Percentiles rank a stretch among this genome's conserved stretches.
These are phyloP conservation scores for Mycena venus DNA, from an alignment of 768 basidiomycete species.

Conservation along the genomic window DNA sequence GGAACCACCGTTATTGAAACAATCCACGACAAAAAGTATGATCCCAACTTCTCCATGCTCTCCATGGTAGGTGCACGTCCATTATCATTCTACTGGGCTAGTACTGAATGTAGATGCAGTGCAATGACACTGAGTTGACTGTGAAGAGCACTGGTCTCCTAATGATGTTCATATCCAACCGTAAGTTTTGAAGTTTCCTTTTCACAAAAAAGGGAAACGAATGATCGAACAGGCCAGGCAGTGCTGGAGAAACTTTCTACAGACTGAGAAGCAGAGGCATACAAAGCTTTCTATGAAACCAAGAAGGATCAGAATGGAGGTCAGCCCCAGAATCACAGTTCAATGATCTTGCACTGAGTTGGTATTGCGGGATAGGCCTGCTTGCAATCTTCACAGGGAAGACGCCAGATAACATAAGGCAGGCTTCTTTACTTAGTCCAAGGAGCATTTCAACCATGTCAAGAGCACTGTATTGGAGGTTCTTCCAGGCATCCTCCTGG, in stretches of 20 bases:
- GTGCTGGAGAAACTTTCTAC: conserved; percentile 53
- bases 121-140: conserved; percentile 60
- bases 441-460: conserved; percentile 53
- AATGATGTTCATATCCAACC: conserved; percentile 50
- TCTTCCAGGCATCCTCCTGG: conserved; percentile 57
- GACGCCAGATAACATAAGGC: conserved; percentile 49
- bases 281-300: conserved; percentile 58
- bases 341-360: background rate
- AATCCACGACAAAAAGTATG: conserved; percentile 60
- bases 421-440: conserved; percentile 55
- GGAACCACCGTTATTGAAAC: conserved; percentile 52
- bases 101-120: conserved; percentile 39
- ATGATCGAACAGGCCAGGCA: conserved; percentile 52
- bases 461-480: conserved; percentile 52
- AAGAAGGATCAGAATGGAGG: conserved; percentile 57
- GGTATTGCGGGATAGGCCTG: conserved; percentile 32
- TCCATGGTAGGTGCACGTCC: conserved; percentile 47
- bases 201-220: background rate
- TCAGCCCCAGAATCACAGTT: background rate
- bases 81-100: background rate
- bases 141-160: conserved; percentile 49
- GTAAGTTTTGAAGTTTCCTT: conserved; percentile 47
- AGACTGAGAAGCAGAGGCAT: conserved; percentile 47
- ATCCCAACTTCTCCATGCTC: conserved; percentile 66
- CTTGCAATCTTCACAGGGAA: conserved; percentile 57